phyloP scores from a whole-genome alignment of 1,139 yeast species.

The Geotrichum cucujoidarum region DNA sequence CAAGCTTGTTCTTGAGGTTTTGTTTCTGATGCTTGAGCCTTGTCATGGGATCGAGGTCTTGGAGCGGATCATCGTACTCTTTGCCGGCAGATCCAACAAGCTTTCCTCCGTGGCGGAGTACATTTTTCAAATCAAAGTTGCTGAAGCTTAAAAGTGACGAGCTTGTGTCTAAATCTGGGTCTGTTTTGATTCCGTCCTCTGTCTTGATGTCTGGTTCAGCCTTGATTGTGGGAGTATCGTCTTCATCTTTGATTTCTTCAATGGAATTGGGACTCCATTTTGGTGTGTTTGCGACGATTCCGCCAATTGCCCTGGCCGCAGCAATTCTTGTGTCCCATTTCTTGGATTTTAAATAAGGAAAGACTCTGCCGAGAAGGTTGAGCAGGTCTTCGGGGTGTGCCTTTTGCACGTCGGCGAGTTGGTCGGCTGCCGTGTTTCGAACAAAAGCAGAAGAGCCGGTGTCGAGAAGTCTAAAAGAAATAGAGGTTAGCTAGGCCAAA shows the following conservation, averaged over 20 bases:
- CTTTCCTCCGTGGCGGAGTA: conserved; percentile 64
- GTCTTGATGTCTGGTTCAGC: conserved; percentile 20
- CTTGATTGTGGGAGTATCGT: conserved; percentile 23
- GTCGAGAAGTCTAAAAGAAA: conserved; percentile 50
- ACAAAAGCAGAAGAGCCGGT: conserved; percentile 94
- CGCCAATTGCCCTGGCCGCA: conserved; percentile 93
- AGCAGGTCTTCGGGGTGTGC: conserved; percentile 92
- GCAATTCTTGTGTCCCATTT: conserved; percentile 97
- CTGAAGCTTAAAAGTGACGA: conserved; percentile 52
- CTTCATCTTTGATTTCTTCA: conserved; percentile 26
- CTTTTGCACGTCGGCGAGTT: conserved; percentile 86
- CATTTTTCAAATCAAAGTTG: conserved; percentile 58
- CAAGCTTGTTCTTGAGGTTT: conserved; percentile 40
- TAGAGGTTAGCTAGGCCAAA: neutral
- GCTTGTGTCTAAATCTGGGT: conserved; percentile 31
- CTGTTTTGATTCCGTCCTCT: conserved; percentile 26
- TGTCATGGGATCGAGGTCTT: conserved; percentile 40
- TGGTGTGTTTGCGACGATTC: conserved; percentile 73
- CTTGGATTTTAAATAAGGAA: conserved; percentile 74
- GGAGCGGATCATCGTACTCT: conserved; percentile 41
- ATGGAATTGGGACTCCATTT: conserved; percentile 77
- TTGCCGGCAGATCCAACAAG: conserved; percentile 65
- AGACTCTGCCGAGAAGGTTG: conserved; percentile 78
- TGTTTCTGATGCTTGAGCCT: conserved; percentile 40
- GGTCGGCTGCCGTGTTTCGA: conserved; percentile 96